These are phyloP conservation scores for Trichophyton schoenleinii DNA, from an alignment of 2,329 filamentous ascomycete species.

Conservation along the genomic window DNA sequence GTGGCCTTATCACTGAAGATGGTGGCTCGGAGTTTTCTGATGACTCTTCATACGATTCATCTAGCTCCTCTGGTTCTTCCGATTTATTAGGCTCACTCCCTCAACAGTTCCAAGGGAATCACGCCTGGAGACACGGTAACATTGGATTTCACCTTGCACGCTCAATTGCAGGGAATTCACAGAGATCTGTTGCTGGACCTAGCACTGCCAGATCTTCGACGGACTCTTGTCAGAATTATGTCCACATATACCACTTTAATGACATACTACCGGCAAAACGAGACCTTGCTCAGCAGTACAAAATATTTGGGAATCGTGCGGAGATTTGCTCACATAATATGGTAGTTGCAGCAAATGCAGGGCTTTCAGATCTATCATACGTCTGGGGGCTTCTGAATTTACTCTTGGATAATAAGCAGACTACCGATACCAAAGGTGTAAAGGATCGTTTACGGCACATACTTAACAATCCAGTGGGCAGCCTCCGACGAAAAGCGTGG, in stretches of 20 bases:
- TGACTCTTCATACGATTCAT: constrained; percentile 49
- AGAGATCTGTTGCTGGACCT: constrained; percentile 43
- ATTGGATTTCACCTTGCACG: constrained; percentile 46
- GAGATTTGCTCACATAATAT: constrained; percentile 78
- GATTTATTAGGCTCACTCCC: constrained; percentile 34
- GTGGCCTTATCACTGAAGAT: constrained; percentile 31
- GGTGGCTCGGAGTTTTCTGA: constrained; percentile 36
- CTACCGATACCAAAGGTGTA: constrained; percentile 44
- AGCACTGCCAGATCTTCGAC: constrained; percentile 37
- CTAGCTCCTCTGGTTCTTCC: constrained; percentile 37
- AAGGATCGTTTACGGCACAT: background rate
- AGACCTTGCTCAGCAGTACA: constrained; percentile 65
- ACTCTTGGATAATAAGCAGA: constrained; percentile 60
- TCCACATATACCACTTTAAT: constrained; percentile 61
- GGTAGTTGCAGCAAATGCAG: constrained; percentile 57
- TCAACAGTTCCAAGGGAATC: constrained; percentile 37
- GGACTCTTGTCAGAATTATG: constrained; percentile 49
- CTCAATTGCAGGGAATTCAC: constrained; percentile 34
- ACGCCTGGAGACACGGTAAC: constrained; percentile 40
- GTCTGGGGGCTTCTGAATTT: constrained; percentile 75
- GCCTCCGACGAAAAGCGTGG: constrained; percentile 32
- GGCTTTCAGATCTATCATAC: constrained; percentile 58
- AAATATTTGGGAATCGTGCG: constrained; percentile 69
- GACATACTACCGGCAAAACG: constrained; percentile 65
- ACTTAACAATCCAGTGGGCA: background rate